phyloP scores from a whole-genome alignment of 1,284 basidiomycete genomes.

The Ceratobasidium sp. region DNA sequence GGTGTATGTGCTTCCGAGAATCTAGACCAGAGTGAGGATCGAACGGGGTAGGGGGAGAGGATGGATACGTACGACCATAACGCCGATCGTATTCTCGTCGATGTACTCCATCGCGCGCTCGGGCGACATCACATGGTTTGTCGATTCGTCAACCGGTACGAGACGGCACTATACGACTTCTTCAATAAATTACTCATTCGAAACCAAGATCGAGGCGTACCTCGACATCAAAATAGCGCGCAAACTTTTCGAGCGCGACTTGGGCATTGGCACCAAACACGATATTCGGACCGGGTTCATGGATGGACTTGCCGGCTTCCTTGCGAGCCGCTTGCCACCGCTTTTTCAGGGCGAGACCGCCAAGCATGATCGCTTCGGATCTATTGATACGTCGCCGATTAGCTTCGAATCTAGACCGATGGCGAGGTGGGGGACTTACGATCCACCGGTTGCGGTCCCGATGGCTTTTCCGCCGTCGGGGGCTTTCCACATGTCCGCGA shows the following conservation, averaged over 20 bases:
- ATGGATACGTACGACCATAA: constrained; percentile 71
- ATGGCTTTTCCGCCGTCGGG: constrained; percentile 79
- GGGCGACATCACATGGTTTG: constrained; percentile 85
- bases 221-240: constrained; percentile 92
- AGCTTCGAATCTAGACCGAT: constrained; percentile 39
- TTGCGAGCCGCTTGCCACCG: constrained; percentile 92
- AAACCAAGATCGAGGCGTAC: constrained; percentile 51
- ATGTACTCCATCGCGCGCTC: constrained; percentile 88
- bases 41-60: too few species aligned
- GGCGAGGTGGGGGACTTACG: constrained; percentile 63
- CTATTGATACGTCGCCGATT: constrained; percentile 34
- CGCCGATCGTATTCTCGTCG: constrained; percentile 92
- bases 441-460: constrained; percentile 94
- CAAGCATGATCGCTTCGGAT: constrained; percentile 90
- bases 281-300: constrained; percentile 82
- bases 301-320: constrained; percentile 85
- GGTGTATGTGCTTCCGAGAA: constrained; percentile 80
- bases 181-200: constrained; percentile 47
- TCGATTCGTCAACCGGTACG: constrained; percentile 81
- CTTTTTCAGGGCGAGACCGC: constrained; percentile 94
- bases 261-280: constrained; percentile 88
- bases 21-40: constrained; percentile 29
- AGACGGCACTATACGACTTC: constrained; percentile 67
- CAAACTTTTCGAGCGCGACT: constrained; percentile 91
- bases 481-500: constrained; percentile 95